Conservation (phyloP, 192 early-diverging fungal species). For the Coemansia sp. region DNA sequence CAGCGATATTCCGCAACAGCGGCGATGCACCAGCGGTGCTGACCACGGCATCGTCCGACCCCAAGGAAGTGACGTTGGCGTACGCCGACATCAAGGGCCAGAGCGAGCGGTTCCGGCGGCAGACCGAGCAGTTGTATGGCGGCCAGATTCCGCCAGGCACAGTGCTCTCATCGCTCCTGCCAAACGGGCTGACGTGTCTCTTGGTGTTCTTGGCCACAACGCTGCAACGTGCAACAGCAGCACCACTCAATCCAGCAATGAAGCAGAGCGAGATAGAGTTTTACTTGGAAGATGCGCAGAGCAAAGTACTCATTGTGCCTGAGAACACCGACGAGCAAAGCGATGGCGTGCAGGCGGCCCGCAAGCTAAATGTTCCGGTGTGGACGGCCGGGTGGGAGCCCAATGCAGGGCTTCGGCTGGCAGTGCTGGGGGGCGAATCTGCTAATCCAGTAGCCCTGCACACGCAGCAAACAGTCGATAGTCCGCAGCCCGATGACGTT, state of each 20-base stretch:
- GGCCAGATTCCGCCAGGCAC: constrained; percentile 31
- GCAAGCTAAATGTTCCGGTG: constrained; percentile 53
- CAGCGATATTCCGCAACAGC: constrained; percentile 33
- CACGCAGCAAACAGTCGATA: neutral
- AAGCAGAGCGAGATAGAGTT: constrained; percentile 70
- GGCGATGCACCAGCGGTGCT: constrained; percentile 30
- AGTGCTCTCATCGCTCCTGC: constrained; percentile 59
- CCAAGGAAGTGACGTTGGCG: constrained; percentile 29
- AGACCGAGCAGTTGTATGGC: constrained; percentile 26
- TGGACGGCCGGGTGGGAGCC: constrained; percentile 58
- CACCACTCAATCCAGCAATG: constrained; percentile 72
- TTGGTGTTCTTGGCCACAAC: constrained; percentile 67
- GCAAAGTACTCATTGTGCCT: constrained; percentile 64
- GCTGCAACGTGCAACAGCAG: constrained; percentile 61
- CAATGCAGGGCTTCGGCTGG: constrained; percentile 26
- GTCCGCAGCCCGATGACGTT: constrained; percentile 56
- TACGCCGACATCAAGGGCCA: constrained; percentile 48
- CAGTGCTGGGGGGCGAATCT: constrained; percentile 22
- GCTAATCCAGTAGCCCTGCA: constrained; percentile 16
- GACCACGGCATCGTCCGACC: constrained; percentile 48
- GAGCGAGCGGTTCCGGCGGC: constrained; percentile 41
- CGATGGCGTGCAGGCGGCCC: constrained; percentile 61
- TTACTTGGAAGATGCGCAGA: constrained; percentile 70
- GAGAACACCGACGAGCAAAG: constrained; percentile 51
- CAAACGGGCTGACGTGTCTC: constrained; percentile 69